Base-by-base conservation (phyloP, 2,329 filamentous ascomycete species). In the Trichoderma hamatum region DNA sequence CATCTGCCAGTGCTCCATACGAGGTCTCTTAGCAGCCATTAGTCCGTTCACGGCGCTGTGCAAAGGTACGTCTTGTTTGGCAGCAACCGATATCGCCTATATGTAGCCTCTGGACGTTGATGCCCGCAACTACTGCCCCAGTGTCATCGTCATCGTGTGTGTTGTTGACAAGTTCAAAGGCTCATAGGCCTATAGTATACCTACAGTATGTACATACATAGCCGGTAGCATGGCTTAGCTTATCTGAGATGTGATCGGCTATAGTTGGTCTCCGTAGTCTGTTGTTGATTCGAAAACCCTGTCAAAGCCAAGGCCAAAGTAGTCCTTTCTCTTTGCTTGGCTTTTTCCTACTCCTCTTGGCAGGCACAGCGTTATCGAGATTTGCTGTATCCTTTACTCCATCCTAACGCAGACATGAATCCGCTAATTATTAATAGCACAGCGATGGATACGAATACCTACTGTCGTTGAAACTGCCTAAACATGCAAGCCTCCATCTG, bases 11-110 rank as follows among this genome's bases (percentile, higher is more conserved):
- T 14, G 10, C 7, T 58, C 10, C 43, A 49, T 43, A 24, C 9
- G 3, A 52, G 19, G 5, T 19, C 9, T 19, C 16, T n/a, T 3
- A 52, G n/a, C 13, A 54, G 51, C 24, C 24, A 54, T 54, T 16
- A 28, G 24, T 28, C 51, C 51, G 24, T 54, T 30, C 14, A 28
- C 51, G 51, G 51, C 13, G 51, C 51, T 54, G 3, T 54, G 9
- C 26, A 49, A 24, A n/a, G n/a, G n/a, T 11, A 13, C 16, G n/a
- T n/a, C 28, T 24, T 59, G 21, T 24, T 24, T 49, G 46, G n/a
- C 9, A 6, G 34, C 34, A n/a, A 34, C 62, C 62, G 62, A 43
- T 43, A 46, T 65, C 62, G 62, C 62, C 62, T 55, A 5, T 19
- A 36, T 5, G 34, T 52, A 14, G 24, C 19, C 14, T 26, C 24